A percentile compares a stretch with the other conserved stretches of the same genome.
phyloP scores from a whole-genome alignment of 306 rosid species.

The Oxytropis ochrocephala region DNA sequence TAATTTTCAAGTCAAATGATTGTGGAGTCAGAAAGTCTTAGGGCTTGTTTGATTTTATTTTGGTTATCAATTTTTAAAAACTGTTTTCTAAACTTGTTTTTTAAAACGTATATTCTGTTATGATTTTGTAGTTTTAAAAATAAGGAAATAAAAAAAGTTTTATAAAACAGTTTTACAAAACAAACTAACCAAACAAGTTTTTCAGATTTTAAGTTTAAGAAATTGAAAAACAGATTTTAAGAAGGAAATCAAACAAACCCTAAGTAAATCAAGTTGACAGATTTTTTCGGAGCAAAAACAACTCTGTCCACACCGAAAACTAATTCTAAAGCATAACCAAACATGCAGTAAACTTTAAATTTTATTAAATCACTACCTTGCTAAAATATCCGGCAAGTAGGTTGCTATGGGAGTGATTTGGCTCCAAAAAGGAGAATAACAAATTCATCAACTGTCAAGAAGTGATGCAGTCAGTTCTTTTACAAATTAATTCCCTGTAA shows the following conservation, averaged over 20 bases:
- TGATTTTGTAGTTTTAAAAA: too few relatives aligned
- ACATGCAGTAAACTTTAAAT: conserved; percentile 3
- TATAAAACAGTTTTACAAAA: too few relatives aligned
- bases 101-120: too few relatives aligned
- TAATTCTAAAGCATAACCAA: not conserved
- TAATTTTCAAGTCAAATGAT: not conserved
- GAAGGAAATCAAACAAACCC: too few relatives aligned
- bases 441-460: conserved; percentile 82
- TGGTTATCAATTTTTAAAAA: too few relatives aligned
- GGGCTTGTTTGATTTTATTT: too few relatives aligned
- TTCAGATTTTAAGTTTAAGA: too few relatives aligned
- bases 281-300: not conserved
- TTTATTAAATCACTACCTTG: conserved; percentile 60
- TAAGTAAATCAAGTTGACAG: not conserved
- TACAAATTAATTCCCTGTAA: not conserved
- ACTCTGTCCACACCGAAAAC: not conserved
- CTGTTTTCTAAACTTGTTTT: too few relatives aligned
- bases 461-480: conserved; percentile 32
- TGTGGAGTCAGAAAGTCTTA: not conserved
- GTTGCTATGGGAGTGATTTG: conserved; percentile 65
- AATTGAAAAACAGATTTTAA: too few relatives aligned
- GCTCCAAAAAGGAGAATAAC: conserved; percentile 91
- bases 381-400: conserved; percentile 94
- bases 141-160: too few relatives aligned
- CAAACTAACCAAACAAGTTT: too few relatives aligned